These are phyloP conservation scores for Boehmeria nivea DNA, from an alignment of 306 rosid genomes.

Conservation along the genomic window DNA sequence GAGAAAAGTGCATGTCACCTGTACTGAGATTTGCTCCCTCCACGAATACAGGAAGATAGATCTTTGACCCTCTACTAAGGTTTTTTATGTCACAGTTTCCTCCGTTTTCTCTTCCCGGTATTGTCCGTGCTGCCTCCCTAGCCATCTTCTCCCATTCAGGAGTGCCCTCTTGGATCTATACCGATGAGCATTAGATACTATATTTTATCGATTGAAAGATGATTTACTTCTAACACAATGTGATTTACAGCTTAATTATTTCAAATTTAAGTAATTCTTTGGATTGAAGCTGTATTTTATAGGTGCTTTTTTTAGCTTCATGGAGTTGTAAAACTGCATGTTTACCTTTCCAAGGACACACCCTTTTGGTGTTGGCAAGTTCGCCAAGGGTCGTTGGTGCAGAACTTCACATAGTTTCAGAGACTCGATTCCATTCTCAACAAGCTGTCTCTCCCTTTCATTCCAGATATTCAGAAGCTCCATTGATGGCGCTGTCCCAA, in stretches of 20 bases:
- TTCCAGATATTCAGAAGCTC: conserved; percentile 85
- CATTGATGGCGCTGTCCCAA: conserved; percentile 88
- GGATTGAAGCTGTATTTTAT: background rate
- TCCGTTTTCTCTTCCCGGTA: conserved; percentile 97
- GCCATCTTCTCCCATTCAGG: conserved; percentile 81
- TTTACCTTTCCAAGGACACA: conserved; percentile 76
- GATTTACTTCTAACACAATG: no score
- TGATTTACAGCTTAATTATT: background rate
- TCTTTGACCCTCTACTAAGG: conserved; percentile 76
- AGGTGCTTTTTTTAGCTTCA: background rate
- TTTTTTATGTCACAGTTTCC: conserved; percentile 95
- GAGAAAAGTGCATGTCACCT: conserved; percentile 93
- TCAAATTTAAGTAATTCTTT: background rate
- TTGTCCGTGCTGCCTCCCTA: conserved; percentile 83
- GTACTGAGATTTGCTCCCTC: conserved; percentile 94
- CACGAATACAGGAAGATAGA: conserved; percentile 82
- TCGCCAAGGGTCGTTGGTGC: conserved; percentile 87
- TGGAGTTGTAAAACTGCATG: no score
- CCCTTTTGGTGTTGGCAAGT: conserved; percentile 60
- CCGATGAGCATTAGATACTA: background rate
- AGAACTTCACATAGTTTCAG: conserved; percentile 75
- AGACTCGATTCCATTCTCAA: conserved; percentile 52
- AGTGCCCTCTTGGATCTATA: conserved; percentile 54
- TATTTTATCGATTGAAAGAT: background rate
- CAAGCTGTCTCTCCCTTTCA: conserved; percentile 60